Evolutionary conservation across 2,329 filamentous ascomycete genomes (phyloP), one percentile per base, ranked within the genome.

Genomic region (Fusarium veterinarium): DNA sequence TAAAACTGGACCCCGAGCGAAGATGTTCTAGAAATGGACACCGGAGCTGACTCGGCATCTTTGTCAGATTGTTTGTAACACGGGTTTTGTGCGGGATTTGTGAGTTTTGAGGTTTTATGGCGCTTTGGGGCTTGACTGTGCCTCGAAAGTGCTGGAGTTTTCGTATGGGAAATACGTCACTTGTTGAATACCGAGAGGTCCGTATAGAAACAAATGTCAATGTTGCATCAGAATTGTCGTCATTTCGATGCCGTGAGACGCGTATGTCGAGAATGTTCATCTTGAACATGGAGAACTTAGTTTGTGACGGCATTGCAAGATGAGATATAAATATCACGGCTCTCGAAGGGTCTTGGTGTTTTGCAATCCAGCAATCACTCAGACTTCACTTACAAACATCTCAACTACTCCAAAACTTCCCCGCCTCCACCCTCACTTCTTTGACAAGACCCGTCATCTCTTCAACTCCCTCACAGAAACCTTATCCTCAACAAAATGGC

Each of bases 1-100:
- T 52, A 61, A 64, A 45, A 44, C 38, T 64, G 61, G 61, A 28
- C 13, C 61, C 25, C 35, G 38, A 49, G 33, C 11, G 7, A 35
- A 2, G 23, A 7, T 31, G 25, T 37, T 61, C 44, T 52, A 28
- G 33, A 61, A 44, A 45, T 20, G 38, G 25, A 16, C 5, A 20
- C 17, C 61, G 61, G 61, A 51, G 14, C 38, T 64, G 45, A 23
- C 45, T 64, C 61, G 61, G 61, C 49, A 53, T 52, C 46, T 52
- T 37, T 52, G 49, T 38, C 23, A 52, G 31, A 25, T 5, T 35
- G 16, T 35, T 25, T 25, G 19, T 38, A 2, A 38, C 19, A n/a
- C 49, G 49, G 31, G n/a, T 11, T 25, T 41, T 53, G 23, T 49
- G 19, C 20, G 25, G 35, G 25, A 16, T 51, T 59, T 25, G 56